phyloP scores from a whole-genome alignment of 1,139 yeast genomes.

The Candida neerlandica region DNA sequence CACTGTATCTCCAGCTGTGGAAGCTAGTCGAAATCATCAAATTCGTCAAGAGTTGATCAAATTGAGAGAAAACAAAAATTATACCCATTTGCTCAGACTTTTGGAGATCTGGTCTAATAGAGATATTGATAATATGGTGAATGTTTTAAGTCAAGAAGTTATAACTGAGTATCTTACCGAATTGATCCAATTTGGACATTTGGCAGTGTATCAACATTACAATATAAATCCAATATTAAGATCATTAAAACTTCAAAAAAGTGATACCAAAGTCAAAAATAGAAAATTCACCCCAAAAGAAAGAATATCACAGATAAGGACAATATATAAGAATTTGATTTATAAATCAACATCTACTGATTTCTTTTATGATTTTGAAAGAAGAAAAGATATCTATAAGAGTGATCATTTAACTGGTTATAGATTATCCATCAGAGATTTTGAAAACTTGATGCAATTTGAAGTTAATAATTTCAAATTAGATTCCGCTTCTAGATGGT shows the following conservation, averaged over 20 bases:
- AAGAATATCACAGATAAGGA: conserved; percentile 24
- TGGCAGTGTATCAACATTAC: conserved; percentile 6
- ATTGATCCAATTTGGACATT: conserved; percentile 6
- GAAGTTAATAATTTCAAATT: conserved; percentile 39
- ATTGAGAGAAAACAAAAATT: conserved; percentile 11
- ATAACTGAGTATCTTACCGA: conserved; percentile 16
- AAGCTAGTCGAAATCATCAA: conserved; percentile 6
- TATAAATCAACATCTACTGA: conserved; percentile 20
- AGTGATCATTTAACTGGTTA: conserved; percentile 24
- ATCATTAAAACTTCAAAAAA: conserved; percentile 6
- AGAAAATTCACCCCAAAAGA: not conserved
- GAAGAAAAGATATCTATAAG: conserved; percentile 23
- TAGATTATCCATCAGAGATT: conserved; percentile 31
- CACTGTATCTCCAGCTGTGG: not conserved
- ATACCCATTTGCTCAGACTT: conserved; percentile 10
- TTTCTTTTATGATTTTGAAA: conserved; percentile 24
- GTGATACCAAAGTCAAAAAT: not conserved
- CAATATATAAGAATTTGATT: conserved; percentile 30
- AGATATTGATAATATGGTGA: conserved; percentile 30
- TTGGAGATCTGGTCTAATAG: conserved; percentile 19
- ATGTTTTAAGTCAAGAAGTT: conserved; percentile 27
- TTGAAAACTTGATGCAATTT: conserved; percentile 40
- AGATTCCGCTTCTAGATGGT: conserved; percentile 47
- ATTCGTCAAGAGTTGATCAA: conserved; percentile 12
- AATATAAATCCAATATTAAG: conserved; percentile 10